These are phyloP conservation scores for Thermomucor indicae-seudaticae DNA, from an alignment of 371 early-diverging fungal genomes.

Conservation along the genomic window DNA sequence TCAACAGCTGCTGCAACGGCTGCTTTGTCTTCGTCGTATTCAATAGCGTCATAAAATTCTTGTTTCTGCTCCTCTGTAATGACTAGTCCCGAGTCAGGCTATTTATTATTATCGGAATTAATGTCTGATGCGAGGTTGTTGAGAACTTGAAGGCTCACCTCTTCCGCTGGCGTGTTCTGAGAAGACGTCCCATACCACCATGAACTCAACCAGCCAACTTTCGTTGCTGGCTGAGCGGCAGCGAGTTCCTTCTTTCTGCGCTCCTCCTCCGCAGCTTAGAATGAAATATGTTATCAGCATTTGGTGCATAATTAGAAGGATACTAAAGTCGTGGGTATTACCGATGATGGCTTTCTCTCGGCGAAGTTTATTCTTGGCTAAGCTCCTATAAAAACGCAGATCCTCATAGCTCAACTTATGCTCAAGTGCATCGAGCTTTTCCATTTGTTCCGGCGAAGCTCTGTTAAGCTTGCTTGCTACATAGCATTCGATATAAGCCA, in stretches of 20 bases:
- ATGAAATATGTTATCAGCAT: background rate
- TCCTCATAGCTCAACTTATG: slow-evolving; percentile 82
- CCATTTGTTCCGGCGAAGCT: slow-evolving; percentile 48
- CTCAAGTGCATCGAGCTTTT: slow-evolving; percentile 69
- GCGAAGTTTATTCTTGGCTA: slow-evolving; percentile 70
- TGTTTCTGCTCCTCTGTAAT: slow-evolving; percentile 77
- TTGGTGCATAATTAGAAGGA: background rate
- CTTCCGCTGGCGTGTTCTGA: slow-evolving; percentile 3
- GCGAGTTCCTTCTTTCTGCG: slow-evolving; percentile 24
- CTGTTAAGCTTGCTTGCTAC: slow-evolving; percentile 61
- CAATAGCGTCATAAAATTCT: slow-evolving; percentile 92
- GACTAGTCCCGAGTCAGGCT: slow-evolving; percentile 33
- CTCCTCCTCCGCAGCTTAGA: slow-evolving; percentile 31
- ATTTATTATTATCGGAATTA: background rate
- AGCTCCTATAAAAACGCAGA: slow-evolving; percentile 84
- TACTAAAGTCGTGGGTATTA: slow-evolving; percentile 16
- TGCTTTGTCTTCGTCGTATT: slow-evolving; percentile 83
- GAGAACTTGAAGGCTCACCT: too few relatives aligned
- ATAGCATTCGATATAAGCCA: slow-evolving; percentile 77
- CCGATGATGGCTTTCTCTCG: slow-evolving; percentile 71
- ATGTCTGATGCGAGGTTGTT: background rate
- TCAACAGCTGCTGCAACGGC: slow-evolving; percentile 60
- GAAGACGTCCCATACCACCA: slow-evolving; percentile 59
- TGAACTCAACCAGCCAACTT: slow-evolving; percentile 55
- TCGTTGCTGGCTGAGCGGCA: slow-evolving; percentile 13